Base-by-base conservation (phyloP, 2,329 filamentous ascomycete species). In the Colletotrichum destructivum region DNA sequence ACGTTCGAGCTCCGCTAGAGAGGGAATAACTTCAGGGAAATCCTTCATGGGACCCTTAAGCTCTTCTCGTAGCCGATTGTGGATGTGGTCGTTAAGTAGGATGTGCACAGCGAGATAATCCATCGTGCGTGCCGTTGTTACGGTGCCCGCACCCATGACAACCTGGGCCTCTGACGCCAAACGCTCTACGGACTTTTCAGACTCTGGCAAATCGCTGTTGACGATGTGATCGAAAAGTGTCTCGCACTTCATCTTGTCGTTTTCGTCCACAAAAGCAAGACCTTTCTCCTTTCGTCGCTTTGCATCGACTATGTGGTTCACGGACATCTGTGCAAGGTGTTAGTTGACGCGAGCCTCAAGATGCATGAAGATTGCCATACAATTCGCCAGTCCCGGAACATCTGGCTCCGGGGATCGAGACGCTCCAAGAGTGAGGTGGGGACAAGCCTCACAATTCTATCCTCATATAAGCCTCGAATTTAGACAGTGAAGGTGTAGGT, bases 91-190 rank as follows among this genome's bases (percentile, higher is more conserved):
- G 4, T 77, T 77, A 62, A 78, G 75, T 9, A 82, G 73, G 40
- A 83, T 76, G 69, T 82, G 79, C 68, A 80, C 82, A 11, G 78
- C 78, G 13, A 80, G 77, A 42, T 81, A 64, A 2, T 79, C 76
- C 31, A 82, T 76, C 9, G 78, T 78, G 77, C 79, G 80, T 0
- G 79, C 80, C 23, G 83, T 83, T 6, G 83, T 84, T 66, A 91
- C 89, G 11, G 88, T 81, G 1, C 88, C 88, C 0, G 88, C 89
- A 0, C 89, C 79, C 56, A 90, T 84, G 69, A 90, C n/a, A 4
- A 60, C 56, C n/a, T 44, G 38, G 56, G 44, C 38, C 13, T 60
- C 56, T 5, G n/a, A 31, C 11, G 38, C 21, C 18, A 60, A 16
- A 4, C 56, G 38, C 31, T 60, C 56, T 12, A 26, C 26, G 8